These are phyloP conservation scores for Lolium rigidum DNA, from an alignment of 176 grass and related monocot genomes.

Conservation along the genomic window DNA sequence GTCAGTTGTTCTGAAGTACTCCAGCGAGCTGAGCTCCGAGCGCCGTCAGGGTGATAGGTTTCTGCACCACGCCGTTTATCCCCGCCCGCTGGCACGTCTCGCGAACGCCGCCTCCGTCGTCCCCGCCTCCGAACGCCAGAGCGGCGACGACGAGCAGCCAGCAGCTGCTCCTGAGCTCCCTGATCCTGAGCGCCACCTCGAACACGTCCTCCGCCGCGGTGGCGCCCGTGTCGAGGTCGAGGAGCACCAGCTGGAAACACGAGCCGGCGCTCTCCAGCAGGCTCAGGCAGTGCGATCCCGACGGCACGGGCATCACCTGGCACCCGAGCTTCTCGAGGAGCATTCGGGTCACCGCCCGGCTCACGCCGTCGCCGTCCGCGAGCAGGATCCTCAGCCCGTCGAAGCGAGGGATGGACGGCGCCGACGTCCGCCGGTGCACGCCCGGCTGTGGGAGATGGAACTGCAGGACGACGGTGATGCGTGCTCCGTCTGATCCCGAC, in stretches of 20 bases:
- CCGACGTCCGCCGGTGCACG: not conserved
- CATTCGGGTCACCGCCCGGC: slow-evolving; percentile 62
- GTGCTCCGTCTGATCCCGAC: not conserved
- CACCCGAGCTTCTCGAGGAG: slow-evolving; percentile 84
- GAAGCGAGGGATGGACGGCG: not conserved
- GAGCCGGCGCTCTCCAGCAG: slow-evolving; percentile 39
- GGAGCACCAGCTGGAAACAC: slow-evolving; percentile 71
- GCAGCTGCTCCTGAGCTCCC: slow-evolving; percentile 59
- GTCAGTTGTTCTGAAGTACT: slow-evolving; percentile 76
- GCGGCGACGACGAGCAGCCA: slow-evolving; percentile 68
- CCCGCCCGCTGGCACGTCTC: slow-evolving; percentile 70
- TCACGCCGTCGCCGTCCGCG: slow-evolving; percentile 41
- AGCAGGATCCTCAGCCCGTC: slow-evolving; percentile 23
- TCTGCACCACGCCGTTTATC: slow-evolving; percentile 79
- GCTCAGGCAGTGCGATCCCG: slow-evolving; percentile 60
- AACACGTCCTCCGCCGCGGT: slow-evolving; percentile 50
- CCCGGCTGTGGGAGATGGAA: not conserved
- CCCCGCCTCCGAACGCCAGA: slow-evolving; percentile 37
- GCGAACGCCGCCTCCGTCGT: slow-evolving; percentile 42
- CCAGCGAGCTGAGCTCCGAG: slow-evolving; percentile 84
- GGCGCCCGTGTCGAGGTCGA: slow-evolving; percentile 61
- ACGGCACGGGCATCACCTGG: slow-evolving; percentile 57
- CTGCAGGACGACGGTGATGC: not conserved
- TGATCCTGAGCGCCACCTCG: slow-evolving; percentile 55
- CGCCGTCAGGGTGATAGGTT: slow-evolving; percentile 66